Conservation (phyloP, 139 green algal species). For the Yamagishiella unicocca region DNA sequence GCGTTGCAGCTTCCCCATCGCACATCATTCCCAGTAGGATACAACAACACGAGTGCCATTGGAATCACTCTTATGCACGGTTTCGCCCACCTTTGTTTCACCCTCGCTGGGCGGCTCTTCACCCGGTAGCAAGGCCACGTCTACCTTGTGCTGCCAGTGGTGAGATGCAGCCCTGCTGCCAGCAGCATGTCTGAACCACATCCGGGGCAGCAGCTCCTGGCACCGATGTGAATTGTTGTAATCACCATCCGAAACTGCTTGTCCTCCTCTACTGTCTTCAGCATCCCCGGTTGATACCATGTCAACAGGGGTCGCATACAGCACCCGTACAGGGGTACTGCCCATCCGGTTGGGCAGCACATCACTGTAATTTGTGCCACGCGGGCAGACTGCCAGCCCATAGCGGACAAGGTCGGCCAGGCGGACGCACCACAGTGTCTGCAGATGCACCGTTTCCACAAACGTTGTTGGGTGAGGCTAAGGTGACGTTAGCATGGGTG, state of each 20-base stretch:
- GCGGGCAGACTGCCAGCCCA: neutral
- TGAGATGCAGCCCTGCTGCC: neutral
- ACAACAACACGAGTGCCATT: neutral
- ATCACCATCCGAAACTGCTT: neutral
- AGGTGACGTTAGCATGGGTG: neutral
- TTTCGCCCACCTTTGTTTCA: neutral
- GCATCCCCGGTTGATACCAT: neutral
- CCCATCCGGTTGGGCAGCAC: conserved; percentile 11
- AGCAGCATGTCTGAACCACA: neutral
- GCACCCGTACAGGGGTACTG: neutral
- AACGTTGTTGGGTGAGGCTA: neutral
- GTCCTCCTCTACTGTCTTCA: neutral
- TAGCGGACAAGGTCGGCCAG: neutral
- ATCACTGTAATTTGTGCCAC: neutral
- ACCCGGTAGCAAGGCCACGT: conserved; percentile 4
- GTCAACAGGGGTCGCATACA: too few relatives aligned
- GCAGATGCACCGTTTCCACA: too few relatives aligned
- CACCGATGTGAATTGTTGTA: neutral
- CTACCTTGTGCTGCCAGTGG: neutral
- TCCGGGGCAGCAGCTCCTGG: neutral
- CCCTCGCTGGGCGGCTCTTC: neutral
- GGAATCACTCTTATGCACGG: neutral
- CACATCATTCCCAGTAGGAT: neutral
- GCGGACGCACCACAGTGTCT: neutral
- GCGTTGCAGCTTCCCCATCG: neutral